A percentile compares a stretch with the other conserved stretches of the same genome.
Evolutionary conservation across 2,329 filamentous ascomycete genomes (phyloP).

Genomic region (Monosporascus sp.): DNA sequence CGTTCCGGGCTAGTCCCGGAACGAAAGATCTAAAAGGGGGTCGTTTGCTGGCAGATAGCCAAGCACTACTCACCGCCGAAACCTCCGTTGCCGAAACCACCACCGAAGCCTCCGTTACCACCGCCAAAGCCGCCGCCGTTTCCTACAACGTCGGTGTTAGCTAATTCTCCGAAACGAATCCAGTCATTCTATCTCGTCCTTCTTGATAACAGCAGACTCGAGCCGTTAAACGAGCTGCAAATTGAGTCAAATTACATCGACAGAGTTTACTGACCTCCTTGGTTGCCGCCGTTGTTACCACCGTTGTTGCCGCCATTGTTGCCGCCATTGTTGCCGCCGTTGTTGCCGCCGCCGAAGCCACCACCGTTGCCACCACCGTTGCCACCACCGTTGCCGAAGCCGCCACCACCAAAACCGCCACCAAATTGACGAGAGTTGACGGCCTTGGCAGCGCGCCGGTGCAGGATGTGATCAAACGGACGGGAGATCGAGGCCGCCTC

Average conservation of each 20-base stretch:
- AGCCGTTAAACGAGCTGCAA: neutral
- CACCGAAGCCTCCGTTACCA: neutral
- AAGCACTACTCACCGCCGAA: neutral
- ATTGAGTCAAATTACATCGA: neutral
- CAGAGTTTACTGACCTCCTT: neutral
- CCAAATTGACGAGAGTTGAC: slow-evolving; percentile 38
- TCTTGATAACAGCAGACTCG: neutral
- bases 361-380: slow-evolving; percentile 9
- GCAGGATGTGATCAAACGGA: slow-evolving; percentile 28
- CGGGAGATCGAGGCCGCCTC: slow-evolving; percentile 40
- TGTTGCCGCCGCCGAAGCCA: slow-evolving; percentile 4
- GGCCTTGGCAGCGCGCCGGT: slow-evolving; percentile 23
- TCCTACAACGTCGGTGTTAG: neutral
- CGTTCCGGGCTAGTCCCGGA: neutral
- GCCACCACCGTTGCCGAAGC: slow-evolving; percentile 12
- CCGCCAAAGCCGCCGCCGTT: neutral
- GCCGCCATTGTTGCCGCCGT: slow-evolving; percentile 4
- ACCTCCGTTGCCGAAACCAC: neutral
- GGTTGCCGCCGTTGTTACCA: slow-evolving; percentile 8
- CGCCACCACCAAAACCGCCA: slow-evolving; percentile 13
- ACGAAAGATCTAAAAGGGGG: neutral
- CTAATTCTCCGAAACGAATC: neutral
- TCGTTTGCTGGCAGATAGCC: neutral
- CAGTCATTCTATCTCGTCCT: neutral
- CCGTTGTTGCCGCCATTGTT: slow-evolving; percentile 12